Conservation (phyloP, 1,284 basidiomycete genomes). For the Melampsora americana region DNA sequence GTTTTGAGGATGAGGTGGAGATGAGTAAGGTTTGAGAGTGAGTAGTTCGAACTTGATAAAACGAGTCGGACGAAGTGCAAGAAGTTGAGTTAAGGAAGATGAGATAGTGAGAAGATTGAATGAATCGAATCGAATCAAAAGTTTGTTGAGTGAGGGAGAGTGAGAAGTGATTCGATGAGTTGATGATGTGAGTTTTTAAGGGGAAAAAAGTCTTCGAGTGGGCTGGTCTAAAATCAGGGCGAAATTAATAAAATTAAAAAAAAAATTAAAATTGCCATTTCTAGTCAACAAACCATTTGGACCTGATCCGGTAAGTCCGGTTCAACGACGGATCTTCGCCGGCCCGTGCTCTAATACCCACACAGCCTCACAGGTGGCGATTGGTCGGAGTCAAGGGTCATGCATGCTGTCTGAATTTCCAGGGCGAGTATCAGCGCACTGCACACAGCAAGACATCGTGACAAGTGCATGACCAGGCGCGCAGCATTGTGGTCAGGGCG, state of each 20-base stretch:
- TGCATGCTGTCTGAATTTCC: no score
- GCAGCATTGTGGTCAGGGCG: no score
- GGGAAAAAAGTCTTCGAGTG: no score
- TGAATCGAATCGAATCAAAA: background rate
- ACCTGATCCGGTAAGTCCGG: background rate
- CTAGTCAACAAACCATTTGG: background rate
- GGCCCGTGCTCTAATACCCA: no score
- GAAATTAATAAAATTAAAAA: background rate
- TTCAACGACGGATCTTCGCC: no score
- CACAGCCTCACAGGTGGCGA: no score
- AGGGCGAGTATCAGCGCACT: no score
- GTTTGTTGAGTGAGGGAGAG: background rate
- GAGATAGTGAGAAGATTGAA: background rate
- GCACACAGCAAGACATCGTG: no score
- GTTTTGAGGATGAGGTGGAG: background rate
- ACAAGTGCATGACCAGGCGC: no score
- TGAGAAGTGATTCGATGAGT: background rate
- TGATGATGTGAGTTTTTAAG: background rate
- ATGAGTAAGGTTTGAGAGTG: background rate
- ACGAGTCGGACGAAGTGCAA: background rate
- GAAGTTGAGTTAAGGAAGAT: background rate
- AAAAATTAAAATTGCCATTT: constrained; percentile 2
- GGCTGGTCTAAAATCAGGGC: background rate
- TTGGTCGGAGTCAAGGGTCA: no score
- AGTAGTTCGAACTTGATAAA: background rate